Percentiles rank a stretch among this genome's conserved stretches.
Conservation (phyloP, 2,329 filamentous ascomycete species). For the Arthrobotrys sphaeroides region DNA sequence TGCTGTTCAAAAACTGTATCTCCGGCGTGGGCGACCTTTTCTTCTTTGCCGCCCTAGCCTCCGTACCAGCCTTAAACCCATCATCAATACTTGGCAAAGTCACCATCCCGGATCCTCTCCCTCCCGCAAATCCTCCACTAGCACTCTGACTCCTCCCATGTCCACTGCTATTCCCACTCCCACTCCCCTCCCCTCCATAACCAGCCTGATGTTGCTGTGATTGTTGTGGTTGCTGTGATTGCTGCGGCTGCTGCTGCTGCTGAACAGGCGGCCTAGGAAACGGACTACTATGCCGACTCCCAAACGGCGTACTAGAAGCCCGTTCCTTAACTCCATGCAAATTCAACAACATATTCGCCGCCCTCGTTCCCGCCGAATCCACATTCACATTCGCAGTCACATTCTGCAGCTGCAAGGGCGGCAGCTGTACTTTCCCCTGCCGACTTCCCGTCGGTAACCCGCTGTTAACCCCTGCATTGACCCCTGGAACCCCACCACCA, state of each 20-base stretch:
- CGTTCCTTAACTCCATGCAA: conserved; percentile 38
- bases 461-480: background rate
- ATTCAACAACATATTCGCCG: conserved; percentile 49
- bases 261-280: conserved; percentile 15
- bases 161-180: background rate
- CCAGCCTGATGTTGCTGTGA: conserved; percentile 23
- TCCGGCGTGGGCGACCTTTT: conserved; percentile 47
- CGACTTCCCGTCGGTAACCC: conserved; percentile 24
- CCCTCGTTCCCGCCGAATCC: conserved; percentile 22
- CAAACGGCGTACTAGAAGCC: conserved; percentile 30
- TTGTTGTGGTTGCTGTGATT: too few species aligned
- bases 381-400: too few species aligned
- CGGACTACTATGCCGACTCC: conserved; percentile 39
- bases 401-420: conserved; percentile 28
- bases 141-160: conserved; percentile 14
- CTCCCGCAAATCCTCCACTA: conserved; percentile 11
- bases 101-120: conserved; percentile 22
- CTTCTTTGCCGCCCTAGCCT: conserved; percentile 12
- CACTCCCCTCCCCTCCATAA: conserved; percentile 14
- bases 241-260: conserved; percentile 24
- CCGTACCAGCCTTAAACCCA: conserved; percentile 6
- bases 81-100: conserved; percentile 34
- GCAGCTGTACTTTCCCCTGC: conserved; percentile 17
- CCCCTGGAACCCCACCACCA: background rate
- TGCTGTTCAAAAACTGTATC: conserved; percentile 50